Evolutionary conservation across 352 stramenopile genomes (phyloP).

Genomic region (Globisporangium yorkense): DNA sequence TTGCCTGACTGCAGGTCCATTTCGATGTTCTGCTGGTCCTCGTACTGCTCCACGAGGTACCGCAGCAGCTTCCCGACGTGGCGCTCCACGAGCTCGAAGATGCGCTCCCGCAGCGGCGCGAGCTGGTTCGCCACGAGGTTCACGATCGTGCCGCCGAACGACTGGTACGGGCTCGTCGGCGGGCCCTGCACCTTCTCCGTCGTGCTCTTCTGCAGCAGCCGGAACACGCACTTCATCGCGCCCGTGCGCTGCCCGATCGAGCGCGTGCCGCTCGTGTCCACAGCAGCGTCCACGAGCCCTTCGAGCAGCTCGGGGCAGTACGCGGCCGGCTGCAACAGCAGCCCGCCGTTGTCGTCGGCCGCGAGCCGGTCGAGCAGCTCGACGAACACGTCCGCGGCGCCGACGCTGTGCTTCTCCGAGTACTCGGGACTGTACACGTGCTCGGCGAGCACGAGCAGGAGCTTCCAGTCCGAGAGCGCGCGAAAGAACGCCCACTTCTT

Average conservation of each 20-base stretch:
- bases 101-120: constrained; percentile 50
- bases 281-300: constrained; percentile 61
- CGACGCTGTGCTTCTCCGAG: constrained; percentile 65
- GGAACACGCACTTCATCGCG: constrained; percentile 81
- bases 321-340: constrained; percentile 81
- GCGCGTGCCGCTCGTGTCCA: constrained; percentile 24
- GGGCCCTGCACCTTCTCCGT: constrained; percentile 72
- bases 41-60: constrained; percentile 72
- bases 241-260: constrained; percentile 67
- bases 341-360: constrained; percentile 84
- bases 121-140: constrained; percentile 85
- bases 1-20: constrained; percentile 54
- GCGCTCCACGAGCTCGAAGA: constrained; percentile 63
- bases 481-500: constrained; percentile 89
- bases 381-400: constrained; percentile 84
- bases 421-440: constrained; percentile 69
- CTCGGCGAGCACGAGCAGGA: constrained; percentile 78
- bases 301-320: constrained; percentile 83
- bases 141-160: constrained; percentile 78
- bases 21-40: constrained; percentile 76
- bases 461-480: constrained; percentile 81
- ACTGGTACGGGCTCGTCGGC: constrained; percentile 80
- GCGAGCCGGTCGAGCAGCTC: constrained; percentile 84
- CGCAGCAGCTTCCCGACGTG: constrained; percentile 63
- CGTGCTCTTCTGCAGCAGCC: constrained; percentile 68